A percentile compares a stretch with the other conserved stretches of the same genome.
These are phyloP conservation scores for Trifolium fragiferum DNA, from an alignment of 306 rosid genomes.

Conservation along the genomic window DNA sequence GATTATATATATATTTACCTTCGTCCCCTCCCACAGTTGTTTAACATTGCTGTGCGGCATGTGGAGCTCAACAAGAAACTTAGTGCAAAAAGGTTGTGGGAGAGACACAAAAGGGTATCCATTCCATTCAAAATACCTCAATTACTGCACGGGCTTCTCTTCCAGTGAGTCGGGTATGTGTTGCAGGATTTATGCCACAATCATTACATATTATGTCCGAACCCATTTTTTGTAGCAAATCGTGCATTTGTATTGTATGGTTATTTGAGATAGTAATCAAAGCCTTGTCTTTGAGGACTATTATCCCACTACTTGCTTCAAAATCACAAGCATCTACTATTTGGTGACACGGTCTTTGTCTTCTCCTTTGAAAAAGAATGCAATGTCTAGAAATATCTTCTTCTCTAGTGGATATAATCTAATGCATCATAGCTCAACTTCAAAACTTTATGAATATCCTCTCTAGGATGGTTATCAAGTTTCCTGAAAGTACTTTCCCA, in stretches of 20 bases:
- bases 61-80: constrained; percentile 20
- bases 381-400: constrained; percentile 38
- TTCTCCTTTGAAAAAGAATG: constrained; percentile 35
- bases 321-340: constrained; percentile 40
- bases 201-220: constrained; percentile 21
- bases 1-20: too few species aligned
- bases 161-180: constrained; percentile 26
- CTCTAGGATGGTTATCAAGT: not conserved
- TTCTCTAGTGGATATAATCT: not conserved
- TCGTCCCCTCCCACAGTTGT: constrained; percentile 33
- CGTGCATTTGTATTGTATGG: constrained; percentile 45
- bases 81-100: constrained; percentile 14
- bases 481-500: not conserved
- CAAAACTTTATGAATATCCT: not conserved
- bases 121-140: constrained; percentile 31
- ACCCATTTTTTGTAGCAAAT: constrained; percentile 41
- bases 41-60: constrained; percentile 5
- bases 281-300: constrained; percentile 34
- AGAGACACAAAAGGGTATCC: constrained; percentile 33
- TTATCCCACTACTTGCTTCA: constrained; percentile 12
- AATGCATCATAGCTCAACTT: not conserved
- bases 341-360: not conserved
- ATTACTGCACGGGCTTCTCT: constrained; percentile 20
- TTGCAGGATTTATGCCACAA: not conserved
- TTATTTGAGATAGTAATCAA: constrained; percentile 22